Conservation (phyloP, 2,329 filamentous ascomycete species). For the Hypoxylon sp. region DNA sequence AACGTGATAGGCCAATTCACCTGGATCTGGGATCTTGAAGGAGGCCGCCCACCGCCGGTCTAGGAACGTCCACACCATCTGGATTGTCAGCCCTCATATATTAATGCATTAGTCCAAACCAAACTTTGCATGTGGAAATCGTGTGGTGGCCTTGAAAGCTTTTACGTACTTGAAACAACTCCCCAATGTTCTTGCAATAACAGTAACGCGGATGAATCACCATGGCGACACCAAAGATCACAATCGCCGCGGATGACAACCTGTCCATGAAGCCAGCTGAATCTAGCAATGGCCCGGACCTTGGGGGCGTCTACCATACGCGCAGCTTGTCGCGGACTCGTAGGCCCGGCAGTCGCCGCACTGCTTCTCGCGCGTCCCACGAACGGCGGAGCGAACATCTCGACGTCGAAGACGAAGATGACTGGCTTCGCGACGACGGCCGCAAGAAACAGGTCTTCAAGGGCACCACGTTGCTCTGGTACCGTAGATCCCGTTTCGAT, state of each 20-base stretch:
- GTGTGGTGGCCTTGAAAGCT: not conserved
- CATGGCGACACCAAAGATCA: slow-evolving; percentile 48
- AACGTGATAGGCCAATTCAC: slow-evolving; percentile 18
- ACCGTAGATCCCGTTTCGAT: slow-evolving; percentile 38
- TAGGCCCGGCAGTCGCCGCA: slow-evolving; percentile 40
- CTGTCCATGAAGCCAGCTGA: slow-evolving; percentile 43
- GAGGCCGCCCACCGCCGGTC: slow-evolving; percentile 10
- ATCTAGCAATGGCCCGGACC: slow-evolving; percentile 23
- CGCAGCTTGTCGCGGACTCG: slow-evolving; percentile 49
- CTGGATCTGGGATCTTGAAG: slow-evolving; percentile 18
- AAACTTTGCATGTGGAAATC: not conserved
- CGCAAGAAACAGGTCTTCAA: slow-evolving; percentile 55
- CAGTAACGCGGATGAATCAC: slow-evolving; percentile 15
- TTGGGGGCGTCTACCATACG: slow-evolving; percentile 53
- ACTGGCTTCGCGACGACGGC: slow-evolving; percentile 51
- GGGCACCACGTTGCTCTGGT: slow-evolving; percentile 54
- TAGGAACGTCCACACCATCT: slow-evolving; percentile 12
- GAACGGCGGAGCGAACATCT: slow-evolving; percentile 43
- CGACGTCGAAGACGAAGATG: slow-evolving; percentile 52
- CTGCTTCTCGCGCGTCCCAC: slow-evolving; percentile 44
- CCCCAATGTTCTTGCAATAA: slow-evolving; percentile 16
- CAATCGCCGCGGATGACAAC: slow-evolving; percentile 49
- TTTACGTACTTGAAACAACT: slow-evolving; percentile 13
- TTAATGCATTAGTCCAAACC: slow-evolving; percentile 7
- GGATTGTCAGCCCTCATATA: slow-evolving; percentile 18